Percentiles rank a stretch among this genome's conserved stretches.
These are phyloP conservation scores for Kodamaea nitidulidarum DNA, from an alignment of 805 yeast species.

Conservation along the genomic window DNA sequence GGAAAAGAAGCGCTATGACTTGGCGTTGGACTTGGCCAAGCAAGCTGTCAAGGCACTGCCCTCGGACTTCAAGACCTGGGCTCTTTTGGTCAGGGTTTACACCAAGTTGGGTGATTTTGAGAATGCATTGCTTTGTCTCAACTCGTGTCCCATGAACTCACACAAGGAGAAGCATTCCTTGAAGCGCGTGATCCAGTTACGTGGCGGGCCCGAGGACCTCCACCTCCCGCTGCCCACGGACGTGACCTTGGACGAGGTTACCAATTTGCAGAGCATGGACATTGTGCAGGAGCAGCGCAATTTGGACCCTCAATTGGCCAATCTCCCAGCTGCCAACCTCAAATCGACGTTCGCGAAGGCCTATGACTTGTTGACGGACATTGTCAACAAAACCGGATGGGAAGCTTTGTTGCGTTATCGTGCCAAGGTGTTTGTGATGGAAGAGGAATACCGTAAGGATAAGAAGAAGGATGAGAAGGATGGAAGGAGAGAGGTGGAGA, in stretches of 20 bases:
- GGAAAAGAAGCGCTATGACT: slow-evolving; percentile 48
- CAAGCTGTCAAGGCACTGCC: slow-evolving; percentile 71
- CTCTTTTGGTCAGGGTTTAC: slow-evolving; percentile 59
- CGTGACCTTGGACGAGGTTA: slow-evolving; percentile 65
- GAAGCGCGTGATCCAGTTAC: slow-evolving; percentile 55
- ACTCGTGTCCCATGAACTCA: slow-evolving; percentile 79
- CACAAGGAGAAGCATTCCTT: slow-evolving; percentile 63
- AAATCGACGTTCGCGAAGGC: slow-evolving; percentile 46
- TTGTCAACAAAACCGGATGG: slow-evolving; percentile 45
- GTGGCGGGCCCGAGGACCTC: slow-evolving; percentile 45
- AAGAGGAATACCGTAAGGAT: slow-evolving; percentile 44
- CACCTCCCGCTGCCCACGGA: slow-evolving; percentile 77
- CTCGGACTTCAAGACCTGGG: slow-evolving; percentile 74
- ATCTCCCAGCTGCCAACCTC: slow-evolving; percentile 66
- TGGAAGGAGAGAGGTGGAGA: slow-evolving; percentile 12
- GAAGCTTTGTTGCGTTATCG: slow-evolving; percentile 41
- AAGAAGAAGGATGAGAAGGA: slow-evolving; percentile 15
- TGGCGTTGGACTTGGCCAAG: slow-evolving; percentile 56
- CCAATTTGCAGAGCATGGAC: slow-evolving; percentile 61
- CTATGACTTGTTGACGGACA: slow-evolving; percentile 42
- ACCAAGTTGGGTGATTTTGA: slow-evolving; percentile 63
- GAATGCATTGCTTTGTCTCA: slow-evolving; percentile 65
- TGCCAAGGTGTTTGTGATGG: slow-evolving; percentile 47
- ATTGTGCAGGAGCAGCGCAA: slow-evolving; percentile 62
- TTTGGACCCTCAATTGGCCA: slow-evolving; percentile 57